phyloP scores from a whole-genome alignment of 2,329 filamentous ascomycete species.

The Lecanicillium sp. region DNA sequence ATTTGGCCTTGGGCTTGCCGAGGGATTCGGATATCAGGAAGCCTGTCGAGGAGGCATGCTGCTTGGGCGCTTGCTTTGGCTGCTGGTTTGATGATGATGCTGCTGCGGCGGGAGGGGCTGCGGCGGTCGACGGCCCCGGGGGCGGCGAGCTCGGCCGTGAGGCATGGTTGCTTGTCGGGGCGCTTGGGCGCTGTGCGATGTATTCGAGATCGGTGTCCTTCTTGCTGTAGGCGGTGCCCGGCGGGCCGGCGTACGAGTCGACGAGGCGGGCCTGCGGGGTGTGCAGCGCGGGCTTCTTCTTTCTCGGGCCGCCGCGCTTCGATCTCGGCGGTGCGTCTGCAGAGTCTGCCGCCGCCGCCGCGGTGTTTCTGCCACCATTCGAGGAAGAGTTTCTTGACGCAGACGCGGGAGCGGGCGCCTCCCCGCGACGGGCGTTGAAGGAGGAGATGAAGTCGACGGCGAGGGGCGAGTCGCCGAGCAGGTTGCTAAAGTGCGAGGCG shows the following conservation, averaged over 20 bases:
- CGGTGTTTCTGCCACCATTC: too few relatives aligned
- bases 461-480: conserved; percentile 80
- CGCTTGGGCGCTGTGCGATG: conserved; percentile 47
- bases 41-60: conserved; percentile 58
- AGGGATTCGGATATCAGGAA: conserved; percentile 73
- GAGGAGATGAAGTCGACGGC: conserved; percentile 71
- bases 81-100: conserved; percentile 16
- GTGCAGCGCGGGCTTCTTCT: conserved; percentile 58
- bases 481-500: conserved; percentile 77
- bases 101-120: conserved; percentile 16
- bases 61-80: conserved; percentile 45
- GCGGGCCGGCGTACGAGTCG: conserved; percentile 54
- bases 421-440: conserved; percentile 64
- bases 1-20: conserved; percentile 51
- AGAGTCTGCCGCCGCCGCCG: too few relatives aligned
- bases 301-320: conserved; percentile 38
- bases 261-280: conserved; percentile 57
- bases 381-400: conserved; percentile 16
- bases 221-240: conserved; percentile 70
- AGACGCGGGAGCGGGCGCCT: conserved; percentile 27
- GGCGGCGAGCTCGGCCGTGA: conserved; percentile 32
- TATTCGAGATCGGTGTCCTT: conserved; percentile 66
- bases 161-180: conserved; percentile 31
- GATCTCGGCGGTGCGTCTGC: conserved; percentile 43
- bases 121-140: conserved; percentile 16